A percentile compares a stretch with the other conserved stretches of the same genome.
phyloP scores from a whole-genome alignment of 441 rosid species.

The Francoa sonchifolia region DNA sequence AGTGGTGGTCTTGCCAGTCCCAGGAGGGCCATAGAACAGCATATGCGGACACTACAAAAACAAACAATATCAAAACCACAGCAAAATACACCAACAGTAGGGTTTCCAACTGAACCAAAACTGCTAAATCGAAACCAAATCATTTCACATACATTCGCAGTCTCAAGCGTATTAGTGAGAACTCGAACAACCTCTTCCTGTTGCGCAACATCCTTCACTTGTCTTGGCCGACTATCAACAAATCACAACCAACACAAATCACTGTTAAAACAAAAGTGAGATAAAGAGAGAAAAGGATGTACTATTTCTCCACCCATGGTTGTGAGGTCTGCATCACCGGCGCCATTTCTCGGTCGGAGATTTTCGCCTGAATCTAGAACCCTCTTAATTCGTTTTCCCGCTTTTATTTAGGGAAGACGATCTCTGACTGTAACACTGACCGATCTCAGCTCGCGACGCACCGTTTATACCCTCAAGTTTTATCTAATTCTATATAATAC shows the following conservation, averaged over 20 bases:
- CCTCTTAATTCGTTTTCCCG: too few relatives aligned
- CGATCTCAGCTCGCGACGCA: too few relatives aligned
- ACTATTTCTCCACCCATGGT: slow-evolving; percentile 99
- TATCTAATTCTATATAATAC: too few relatives aligned
- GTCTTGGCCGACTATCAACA: slow-evolving; percentile 63
- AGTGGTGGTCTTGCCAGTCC: slow-evolving; percentile 90
- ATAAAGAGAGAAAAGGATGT: slow-evolving; percentile 3
- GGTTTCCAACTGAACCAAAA: slow-evolving; percentile 14
- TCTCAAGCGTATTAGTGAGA: slow-evolving; percentile 88
- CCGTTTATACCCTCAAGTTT: too few relatives aligned
- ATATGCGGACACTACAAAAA: slow-evolving; percentile 75
- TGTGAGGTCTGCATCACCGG: slow-evolving; percentile 75
- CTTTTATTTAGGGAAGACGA: too few relatives aligned
- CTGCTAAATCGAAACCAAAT: neutral
- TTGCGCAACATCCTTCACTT: slow-evolving; percentile 86
- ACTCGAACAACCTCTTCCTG: slow-evolving; percentile 98
- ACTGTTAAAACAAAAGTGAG: neutral
- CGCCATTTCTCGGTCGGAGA: slow-evolving; percentile 55
- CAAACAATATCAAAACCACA: neutral
- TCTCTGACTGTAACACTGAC: too few relatives aligned
- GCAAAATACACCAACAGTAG: slow-evolving; percentile 10
- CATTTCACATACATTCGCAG: slow-evolving; percentile 31
- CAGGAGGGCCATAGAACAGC: slow-evolving; percentile 95
- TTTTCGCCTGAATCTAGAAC: too few relatives aligned
- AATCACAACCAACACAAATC: neutral